Evolutionary conservation across 768 basidiomycete species (phyloP).

Genomic region (Brasilioporus rufonigricans): DNA sequence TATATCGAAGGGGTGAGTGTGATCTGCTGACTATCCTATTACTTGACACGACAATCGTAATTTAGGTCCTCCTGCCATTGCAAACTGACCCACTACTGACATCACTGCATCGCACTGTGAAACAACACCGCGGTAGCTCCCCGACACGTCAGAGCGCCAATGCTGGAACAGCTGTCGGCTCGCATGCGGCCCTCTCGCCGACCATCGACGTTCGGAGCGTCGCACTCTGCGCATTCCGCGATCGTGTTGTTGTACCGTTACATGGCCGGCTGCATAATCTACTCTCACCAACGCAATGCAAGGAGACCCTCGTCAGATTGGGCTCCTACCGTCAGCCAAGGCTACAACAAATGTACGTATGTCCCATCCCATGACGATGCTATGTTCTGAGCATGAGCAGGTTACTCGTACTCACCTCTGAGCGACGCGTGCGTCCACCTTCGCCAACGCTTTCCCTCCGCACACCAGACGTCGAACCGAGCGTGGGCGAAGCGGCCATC

Average conservation of each 20-base stretch:
- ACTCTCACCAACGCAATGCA: slow-evolving; percentile 50
- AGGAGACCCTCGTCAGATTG: slow-evolving; percentile 56
- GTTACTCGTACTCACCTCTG: slow-evolving; percentile 74
- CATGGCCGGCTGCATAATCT: slow-evolving; percentile 53
- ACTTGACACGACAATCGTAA: slow-evolving; percentile 23
- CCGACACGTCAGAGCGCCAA: slow-evolving; percentile 51
- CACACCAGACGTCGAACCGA: slow-evolving; percentile 49
- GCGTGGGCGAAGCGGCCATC: slow-evolving; percentile 65
- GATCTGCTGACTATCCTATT: not conserved
- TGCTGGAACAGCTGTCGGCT: slow-evolving; percentile 28
- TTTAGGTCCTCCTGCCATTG: slow-evolving; percentile 56
- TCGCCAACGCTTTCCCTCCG: slow-evolving; percentile 61
- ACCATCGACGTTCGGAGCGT: slow-evolving; percentile 80
- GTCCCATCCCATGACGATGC: not conserved
- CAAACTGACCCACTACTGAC: slow-evolving; percentile 63
- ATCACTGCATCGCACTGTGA: slow-evolving; percentile 63
- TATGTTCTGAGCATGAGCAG: slow-evolving; percentile 32
- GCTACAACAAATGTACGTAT: slow-evolving; percentile 73
- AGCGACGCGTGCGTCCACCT: slow-evolving; percentile 53
- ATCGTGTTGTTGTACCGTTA: slow-evolving; percentile 71
- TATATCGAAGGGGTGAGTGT: slow-evolving; percentile 80
- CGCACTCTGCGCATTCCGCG: slow-evolving; percentile 78
- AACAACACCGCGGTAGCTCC: slow-evolving; percentile 51
- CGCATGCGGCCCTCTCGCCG: slow-evolving; percentile 35
- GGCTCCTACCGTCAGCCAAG: slow-evolving; percentile 62